These are phyloP conservation scores for Colletotrichum eremochloae DNA, from an alignment of 2,329 filamentous ascomycete species.

Conservation along the genomic window DNA sequence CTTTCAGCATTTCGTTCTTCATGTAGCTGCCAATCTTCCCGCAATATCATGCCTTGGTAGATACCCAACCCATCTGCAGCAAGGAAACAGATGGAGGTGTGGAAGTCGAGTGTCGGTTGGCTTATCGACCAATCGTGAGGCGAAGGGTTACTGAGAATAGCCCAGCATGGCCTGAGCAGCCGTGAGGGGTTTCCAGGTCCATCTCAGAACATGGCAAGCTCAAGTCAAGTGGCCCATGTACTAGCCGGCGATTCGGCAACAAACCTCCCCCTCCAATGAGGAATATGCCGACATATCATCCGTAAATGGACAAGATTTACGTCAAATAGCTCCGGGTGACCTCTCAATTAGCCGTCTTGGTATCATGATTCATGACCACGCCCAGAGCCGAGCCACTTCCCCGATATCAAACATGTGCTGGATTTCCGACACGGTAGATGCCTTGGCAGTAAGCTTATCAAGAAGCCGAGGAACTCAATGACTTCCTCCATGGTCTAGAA, in stretches of 20 bases:
- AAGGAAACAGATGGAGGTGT: neutral
- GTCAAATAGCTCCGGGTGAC: neutral
- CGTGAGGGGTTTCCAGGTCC: too few relatives aligned
- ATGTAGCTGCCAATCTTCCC: too few relatives aligned
- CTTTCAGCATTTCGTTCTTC: neutral
- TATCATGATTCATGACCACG: neutral
- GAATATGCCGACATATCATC: neutral
- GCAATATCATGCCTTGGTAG: neutral
- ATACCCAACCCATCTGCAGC: too few relatives aligned
- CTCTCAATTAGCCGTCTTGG: neutral
- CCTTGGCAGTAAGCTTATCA: slow-evolving; percentile 19
- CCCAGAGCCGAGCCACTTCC: neutral
- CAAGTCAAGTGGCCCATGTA: neutral
- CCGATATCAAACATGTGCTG: neutral
- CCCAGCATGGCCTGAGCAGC: neutral
- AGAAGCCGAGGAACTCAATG: neutral
- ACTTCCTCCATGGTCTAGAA: neutral
- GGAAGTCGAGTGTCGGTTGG: too few relatives aligned
- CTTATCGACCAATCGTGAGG: neutral
- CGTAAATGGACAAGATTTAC: neutral
- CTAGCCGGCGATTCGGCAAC: neutral
- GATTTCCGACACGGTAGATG: neutral
- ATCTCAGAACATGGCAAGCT: neutral
- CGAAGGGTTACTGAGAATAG: neutral
- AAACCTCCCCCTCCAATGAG: neutral